Conservation (phyloP, 179 eudicot species). For the Amaranthus tricolor region DNA sequence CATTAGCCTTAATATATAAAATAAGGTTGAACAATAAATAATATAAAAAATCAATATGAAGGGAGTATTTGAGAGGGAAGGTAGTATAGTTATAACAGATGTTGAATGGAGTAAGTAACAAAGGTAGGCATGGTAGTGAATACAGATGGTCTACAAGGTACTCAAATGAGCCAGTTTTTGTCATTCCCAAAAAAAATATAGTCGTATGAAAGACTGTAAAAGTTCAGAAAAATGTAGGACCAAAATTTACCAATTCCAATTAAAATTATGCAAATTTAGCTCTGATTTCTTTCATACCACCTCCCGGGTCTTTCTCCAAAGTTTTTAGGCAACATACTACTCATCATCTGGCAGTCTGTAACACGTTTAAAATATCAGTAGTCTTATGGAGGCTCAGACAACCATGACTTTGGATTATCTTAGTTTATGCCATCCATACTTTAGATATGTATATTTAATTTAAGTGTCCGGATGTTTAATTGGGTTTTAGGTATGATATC, state of each 20-base stretch:
- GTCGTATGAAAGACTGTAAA: conserved; percentile 30
- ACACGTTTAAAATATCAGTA: conserved; percentile 2
- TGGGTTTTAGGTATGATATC: too few species aligned
- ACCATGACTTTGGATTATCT: conserved; percentile 6
- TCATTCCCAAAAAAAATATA: conserved; percentile 38
- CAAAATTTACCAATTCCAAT: conserved; percentile 16
- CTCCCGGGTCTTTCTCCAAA: conserved; percentile 25
- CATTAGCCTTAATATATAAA: too few species aligned
- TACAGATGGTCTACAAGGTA: not conserved
- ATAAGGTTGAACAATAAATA: too few species aligned
- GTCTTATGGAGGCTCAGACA: conserved; percentile 19
- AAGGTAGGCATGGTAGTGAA: too few species aligned
- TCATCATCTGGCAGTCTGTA: conserved; percentile 21
- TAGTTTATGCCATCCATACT: not conserved
- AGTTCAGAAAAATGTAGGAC: conserved; percentile 28
- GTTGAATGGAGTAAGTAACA: too few species aligned
- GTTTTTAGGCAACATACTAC: conserved; percentile 14
- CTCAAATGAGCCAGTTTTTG: conserved; percentile 16
- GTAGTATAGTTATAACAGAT: too few species aligned
- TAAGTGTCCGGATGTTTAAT: too few species aligned
- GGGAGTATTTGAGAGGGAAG: too few species aligned
- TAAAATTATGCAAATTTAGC: not conserved
- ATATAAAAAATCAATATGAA: too few species aligned
- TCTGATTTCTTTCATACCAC: conserved; percentile 9
- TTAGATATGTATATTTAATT: too few species aligned